phyloP scores from a whole-genome alignment of 805 yeast genomes.

The Saccharomycopsis sp. region DNA sequence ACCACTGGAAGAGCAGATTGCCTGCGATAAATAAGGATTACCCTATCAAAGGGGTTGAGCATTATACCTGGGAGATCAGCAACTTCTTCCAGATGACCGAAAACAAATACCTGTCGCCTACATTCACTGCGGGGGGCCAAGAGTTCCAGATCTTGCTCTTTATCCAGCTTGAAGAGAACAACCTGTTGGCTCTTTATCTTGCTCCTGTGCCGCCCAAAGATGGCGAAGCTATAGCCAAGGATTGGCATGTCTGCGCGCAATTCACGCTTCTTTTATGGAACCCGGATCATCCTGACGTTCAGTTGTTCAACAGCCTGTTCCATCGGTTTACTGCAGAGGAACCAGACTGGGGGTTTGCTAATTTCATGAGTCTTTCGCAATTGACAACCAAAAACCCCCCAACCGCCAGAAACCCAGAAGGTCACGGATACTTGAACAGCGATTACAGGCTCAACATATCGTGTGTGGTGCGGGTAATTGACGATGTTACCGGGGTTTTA shows the following conservation, averaged over 20 bases:
- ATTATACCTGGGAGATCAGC: constrained; percentile 35
- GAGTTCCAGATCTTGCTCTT: constrained; percentile 69
- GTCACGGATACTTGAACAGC: constrained; percentile 38
- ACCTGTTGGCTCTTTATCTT: constrained; percentile 64
- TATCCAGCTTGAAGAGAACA: constrained; percentile 64
- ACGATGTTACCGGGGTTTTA: constrained; percentile 88
- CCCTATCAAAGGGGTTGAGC: constrained; percentile 27
- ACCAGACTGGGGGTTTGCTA: constrained; percentile 95
- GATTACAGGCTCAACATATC: constrained; percentile 63
- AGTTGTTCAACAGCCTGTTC: constrained; percentile 54
- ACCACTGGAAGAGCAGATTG: neutral
- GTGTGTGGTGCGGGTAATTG: constrained; percentile 66
- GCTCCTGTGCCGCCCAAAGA: constrained; percentile 49
- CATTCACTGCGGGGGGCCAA: constrained; percentile 51
- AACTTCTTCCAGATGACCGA: constrained; percentile 27
- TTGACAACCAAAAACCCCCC: constrained; percentile 30
- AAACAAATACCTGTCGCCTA: constrained; percentile 33
- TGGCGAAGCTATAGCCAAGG: constrained; percentile 31
- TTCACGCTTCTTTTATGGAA: constrained; percentile 82
- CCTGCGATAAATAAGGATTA: constrained; percentile 26
- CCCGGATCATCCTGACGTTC: constrained; percentile 61
- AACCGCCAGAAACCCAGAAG: constrained; percentile 29
- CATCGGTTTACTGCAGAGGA: constrained; percentile 74
- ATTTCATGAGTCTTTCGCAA: constrained; percentile 53
- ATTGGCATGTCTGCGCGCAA: constrained; percentile 89